Base-by-base conservation (phyloP, 371 early-diverging fungal species). In the Coemansia sp. region DNA sequence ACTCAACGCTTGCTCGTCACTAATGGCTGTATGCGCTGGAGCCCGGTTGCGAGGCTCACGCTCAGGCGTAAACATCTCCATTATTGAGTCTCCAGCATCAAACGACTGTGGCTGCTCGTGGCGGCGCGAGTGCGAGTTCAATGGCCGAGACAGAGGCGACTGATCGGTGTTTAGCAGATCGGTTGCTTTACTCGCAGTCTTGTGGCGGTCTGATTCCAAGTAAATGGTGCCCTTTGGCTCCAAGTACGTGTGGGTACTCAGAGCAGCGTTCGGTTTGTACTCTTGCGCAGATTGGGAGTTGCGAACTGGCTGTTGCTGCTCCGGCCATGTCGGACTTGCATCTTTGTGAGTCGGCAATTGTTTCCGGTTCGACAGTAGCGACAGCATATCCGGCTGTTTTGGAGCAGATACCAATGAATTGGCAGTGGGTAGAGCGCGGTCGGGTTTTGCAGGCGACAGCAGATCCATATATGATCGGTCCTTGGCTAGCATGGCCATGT, bases 31-130 rank as follows among this genome's bases (percentile, higher is more conserved):
- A n/a, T 44, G 44, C 44, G 7, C 44, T 13, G 44, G 44, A 5
- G 44, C 44, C 4, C 7, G n/a, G 41, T 11, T 21, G 17, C 41
- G 63, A 2, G 54, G 26, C 49, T 65, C 28, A 41, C 70, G 69
- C 62, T 77, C 73, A 0, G 78, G 78, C 11, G 78, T 73, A 56
- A 77, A 73, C 66, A 77, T 65, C 21, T 77, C 78, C 78, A 77
- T 77, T 56, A 77, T 77, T 48, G 78, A 77, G 41, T 77, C 78
- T n/a, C 78, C 78, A 5, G 63, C 61, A 40, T 75, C 76, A 24
- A 53, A 65, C 12, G 62, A 12, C 24, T 26, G 61, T 8, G 46
- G 26, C 23, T 41, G 46, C 8, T 26, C 69, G 9, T 36, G 48
- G 11, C 66, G 65, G 13, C 8, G 23, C 19, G 39, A 39, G 5